These are phyloP conservation scores for Cyclotella distinguenda DNA, from an alignment of 108 stramenopile species.

Conservation along the genomic window DNA sequence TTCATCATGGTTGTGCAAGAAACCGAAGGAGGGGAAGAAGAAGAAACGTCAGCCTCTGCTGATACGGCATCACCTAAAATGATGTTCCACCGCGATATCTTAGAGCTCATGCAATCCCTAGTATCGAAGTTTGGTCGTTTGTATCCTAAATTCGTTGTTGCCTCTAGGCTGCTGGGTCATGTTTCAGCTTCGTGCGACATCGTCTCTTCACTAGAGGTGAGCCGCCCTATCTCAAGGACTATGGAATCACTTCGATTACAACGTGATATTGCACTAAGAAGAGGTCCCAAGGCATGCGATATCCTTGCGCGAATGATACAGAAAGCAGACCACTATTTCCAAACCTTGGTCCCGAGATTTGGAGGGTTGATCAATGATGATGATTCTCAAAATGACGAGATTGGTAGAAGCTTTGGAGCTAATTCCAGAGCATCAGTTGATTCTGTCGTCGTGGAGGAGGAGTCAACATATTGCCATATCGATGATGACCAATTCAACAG, in stretches of 20 bases:
- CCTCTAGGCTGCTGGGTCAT: slow-evolving; percentile 36
- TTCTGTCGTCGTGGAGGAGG: too few species aligned
- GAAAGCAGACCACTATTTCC: slow-evolving; percentile 31
- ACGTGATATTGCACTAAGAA: slow-evolving; percentile 27
- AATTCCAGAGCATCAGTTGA: background rate
- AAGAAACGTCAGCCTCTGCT: background rate
- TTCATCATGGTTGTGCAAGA: slow-evolving; percentile 12
- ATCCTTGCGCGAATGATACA: slow-evolving; percentile 27
- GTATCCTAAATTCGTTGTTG: slow-evolving; percentile 36
- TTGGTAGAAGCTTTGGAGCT: background rate
- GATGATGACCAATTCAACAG: too few species aligned
- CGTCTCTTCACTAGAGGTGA: background rate
- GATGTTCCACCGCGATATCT: slow-evolving; percentile 26
- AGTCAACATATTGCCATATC: too few species aligned
- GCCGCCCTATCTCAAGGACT: background rate
- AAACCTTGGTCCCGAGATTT: slow-evolving; percentile 35
- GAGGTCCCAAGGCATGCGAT: slow-evolving; percentile 23
- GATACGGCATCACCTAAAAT: slow-evolving; percentile 1
- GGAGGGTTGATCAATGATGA: slow-evolving; percentile 27
- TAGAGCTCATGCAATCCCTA: slow-evolving; percentile 32
- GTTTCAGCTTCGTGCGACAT: background rate
- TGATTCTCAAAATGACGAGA: background rate
- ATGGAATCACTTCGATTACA: slow-evolving; percentile 17
- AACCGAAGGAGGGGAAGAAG: background rate
- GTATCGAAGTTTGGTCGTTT: slow-evolving; percentile 23